Base-by-base conservation (phyloP, 495 filamentous ascomycete genomes). In the Podospora pseudocomata region DNA sequence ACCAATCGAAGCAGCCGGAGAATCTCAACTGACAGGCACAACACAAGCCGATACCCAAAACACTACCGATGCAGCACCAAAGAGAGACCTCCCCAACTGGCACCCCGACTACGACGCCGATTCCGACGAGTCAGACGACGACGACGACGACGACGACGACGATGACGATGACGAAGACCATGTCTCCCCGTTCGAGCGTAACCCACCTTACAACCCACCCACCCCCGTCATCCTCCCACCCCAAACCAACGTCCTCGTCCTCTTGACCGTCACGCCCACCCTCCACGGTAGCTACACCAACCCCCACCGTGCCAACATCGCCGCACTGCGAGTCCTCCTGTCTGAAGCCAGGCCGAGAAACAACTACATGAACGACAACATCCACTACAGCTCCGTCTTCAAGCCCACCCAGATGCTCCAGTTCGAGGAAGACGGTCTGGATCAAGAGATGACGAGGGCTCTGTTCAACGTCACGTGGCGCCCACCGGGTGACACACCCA, bases 291-390 rank as follows among this genome's bases (percentile, higher is more conserved):
- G 16, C 55, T 58, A 5, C 23, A 58, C 15, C 55, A 19, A 5
- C n/a, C n/a, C 18, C 55, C 13, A 58, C 55, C 55, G 3, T 5
- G 55, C 55, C 55, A 58, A 58, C 55, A 58, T 58, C 23, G 55
- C 55, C 23, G 55, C 55, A 3, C 18, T 58, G 15, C 3, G 18
- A 7, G 23, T 26, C 55, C 6, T 19, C n/a, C 55, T 58, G 2
- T 19, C n/a, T 5, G 9, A 15, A 4, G n/a, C 55, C 18, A 20
- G 18, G 13, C 55, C 55, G 2, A 20, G 18, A 5, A 58, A 58
- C 55, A 26, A 26, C 55, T 58, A 58, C 55, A 58, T 58, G 55
- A 20, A 58, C n/a, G 55, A 58, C n/a, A 23, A 20, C 23, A 58
- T 58, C 55, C 23, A 58, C n/a, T 58, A 58, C n/a, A 20, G 13